These are phyloP conservation scores for Cystobasidium pallidum DNA, from an alignment of 1,284 basidiomycete species.

Conservation along the genomic window DNA sequence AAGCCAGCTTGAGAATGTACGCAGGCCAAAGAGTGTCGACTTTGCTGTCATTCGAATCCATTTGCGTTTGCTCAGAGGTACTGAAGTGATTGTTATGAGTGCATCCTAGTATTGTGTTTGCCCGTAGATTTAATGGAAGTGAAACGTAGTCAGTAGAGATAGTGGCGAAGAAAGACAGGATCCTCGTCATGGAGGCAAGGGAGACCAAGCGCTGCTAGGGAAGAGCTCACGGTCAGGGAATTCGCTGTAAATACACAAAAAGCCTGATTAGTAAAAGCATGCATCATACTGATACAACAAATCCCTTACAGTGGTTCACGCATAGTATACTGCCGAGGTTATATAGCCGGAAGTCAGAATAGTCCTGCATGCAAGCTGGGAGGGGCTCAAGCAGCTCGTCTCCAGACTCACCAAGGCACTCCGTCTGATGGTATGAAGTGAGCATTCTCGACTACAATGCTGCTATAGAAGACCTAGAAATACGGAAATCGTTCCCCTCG, in stretches of 20 bases:
- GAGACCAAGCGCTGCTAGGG: not conserved
- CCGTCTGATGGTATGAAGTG: slow-evolving; percentile 71
- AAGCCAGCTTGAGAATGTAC: slow-evolving; percentile 82
- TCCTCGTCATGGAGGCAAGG: not conserved
- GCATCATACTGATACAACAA: not conserved
- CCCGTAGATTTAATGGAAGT: too few relatives aligned
- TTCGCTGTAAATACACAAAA: slow-evolving; percentile 62
- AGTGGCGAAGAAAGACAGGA: not conserved
- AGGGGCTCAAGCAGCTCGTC: not conserved
- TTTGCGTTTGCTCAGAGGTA: slow-evolving; percentile 62
- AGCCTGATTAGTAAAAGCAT: not conserved
- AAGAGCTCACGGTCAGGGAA: slow-evolving; percentile 64
- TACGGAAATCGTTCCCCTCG: slow-evolving; percentile 55
- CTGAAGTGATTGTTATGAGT: slow-evolving; percentile 59
- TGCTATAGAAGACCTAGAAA: slow-evolving; percentile 77
- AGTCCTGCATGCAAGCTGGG: not conserved
- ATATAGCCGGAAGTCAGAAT: not conserved
- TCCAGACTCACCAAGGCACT: slow-evolving; percentile 66
- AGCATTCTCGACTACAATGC: slow-evolving; percentile 79
- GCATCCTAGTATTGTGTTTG: too few relatives aligned
- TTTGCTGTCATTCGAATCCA: slow-evolving; percentile 81
- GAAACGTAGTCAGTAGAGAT: not conserved
- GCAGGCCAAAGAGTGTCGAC: slow-evolving; percentile 76
- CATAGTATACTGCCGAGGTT: slow-evolving; percentile 64
- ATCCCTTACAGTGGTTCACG: slow-evolving; percentile 65